Evolutionary conservation across 2,329 filamentous ascomycete species (phyloP).

Genomic region (Verticillium isaacii): DNA sequence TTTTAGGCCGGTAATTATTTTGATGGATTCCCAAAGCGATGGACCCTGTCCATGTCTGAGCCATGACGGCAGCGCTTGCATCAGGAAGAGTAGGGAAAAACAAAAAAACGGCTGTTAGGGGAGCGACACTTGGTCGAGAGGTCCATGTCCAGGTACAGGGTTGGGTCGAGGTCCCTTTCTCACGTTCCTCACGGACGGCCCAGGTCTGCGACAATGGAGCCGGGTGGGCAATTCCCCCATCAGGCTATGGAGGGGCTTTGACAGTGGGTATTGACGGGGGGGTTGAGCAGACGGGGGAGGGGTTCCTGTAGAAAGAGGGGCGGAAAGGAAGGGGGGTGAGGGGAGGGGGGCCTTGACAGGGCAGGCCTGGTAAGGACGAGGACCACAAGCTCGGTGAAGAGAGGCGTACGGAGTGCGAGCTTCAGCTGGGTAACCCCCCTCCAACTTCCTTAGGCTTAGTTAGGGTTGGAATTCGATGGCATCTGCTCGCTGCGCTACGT

Average conservation of each 20-base stretch:
- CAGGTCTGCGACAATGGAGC: slow-evolving; percentile 15
- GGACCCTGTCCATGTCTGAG: slow-evolving; percentile 14
- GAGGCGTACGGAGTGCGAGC: neutral
- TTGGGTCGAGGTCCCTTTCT: slow-evolving; percentile 9
- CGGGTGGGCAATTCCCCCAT: slow-evolving; percentile 13
- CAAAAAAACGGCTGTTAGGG: slow-evolving; percentile 5
- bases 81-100: slow-evolving; percentile 1
- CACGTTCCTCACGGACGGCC: slow-evolving; percentile 3
- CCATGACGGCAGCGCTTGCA: slow-evolving; percentile 15
- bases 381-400: neutral
- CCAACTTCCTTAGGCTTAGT: neutral
- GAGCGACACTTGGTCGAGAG: slow-evolving; percentile 6
- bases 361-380: neutral
- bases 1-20: slow-evolving; percentile 4
- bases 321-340: neutral
- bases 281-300: slow-evolving; percentile 9
- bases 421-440: neutral
- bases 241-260: slow-evolving; percentile 15
- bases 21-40: slow-evolving; percentile 1
- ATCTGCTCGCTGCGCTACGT: neutral
- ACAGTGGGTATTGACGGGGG: slow-evolving; percentile 11
- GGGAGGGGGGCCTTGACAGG: slow-evolving; percentile 1
- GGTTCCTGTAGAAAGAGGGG: slow-evolving; percentile 3
- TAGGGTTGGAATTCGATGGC: neutral
- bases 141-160: slow-evolving; percentile 9